Conservation (phyloP, 345 rosid species). For the Cochlearia excelsa region DNA sequence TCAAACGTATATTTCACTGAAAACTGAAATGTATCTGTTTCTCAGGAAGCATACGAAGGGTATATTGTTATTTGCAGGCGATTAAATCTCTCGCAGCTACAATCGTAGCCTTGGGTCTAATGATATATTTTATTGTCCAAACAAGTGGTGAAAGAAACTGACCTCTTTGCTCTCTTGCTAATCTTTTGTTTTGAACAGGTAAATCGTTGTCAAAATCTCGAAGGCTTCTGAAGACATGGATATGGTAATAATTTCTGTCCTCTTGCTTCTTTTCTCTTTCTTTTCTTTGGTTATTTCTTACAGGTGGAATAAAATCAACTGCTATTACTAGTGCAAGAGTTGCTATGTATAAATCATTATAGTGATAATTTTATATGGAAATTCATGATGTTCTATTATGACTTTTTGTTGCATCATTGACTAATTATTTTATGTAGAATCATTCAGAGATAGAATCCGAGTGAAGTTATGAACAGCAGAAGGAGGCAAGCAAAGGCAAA, state of each 20-base stretch:
- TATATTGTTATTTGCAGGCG: slow-evolving; percentile 64
- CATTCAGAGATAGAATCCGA: slow-evolving; percentile 41
- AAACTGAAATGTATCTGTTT: slow-evolving; percentile 15
- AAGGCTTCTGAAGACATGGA: slow-evolving; percentile 28
- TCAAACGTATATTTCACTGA: slow-evolving; percentile 15
- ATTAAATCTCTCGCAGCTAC: background rate
- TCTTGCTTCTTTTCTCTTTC: slow-evolving; percentile 5
- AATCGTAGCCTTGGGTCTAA: background rate
- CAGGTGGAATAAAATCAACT: slow-evolving; percentile 1
- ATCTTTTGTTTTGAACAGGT: slow-evolving; percentile 28
- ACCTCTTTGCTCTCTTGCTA: slow-evolving; percentile 10
- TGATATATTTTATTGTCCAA: slow-evolving; percentile 9
- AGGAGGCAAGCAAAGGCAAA: slow-evolving; percentile 86
- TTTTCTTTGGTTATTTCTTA: background rate
- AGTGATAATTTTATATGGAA: background rate
- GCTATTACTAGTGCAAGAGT: slow-evolving; percentile 6
- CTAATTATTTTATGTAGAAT: slow-evolving; percentile 8
- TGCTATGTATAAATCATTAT: background rate
- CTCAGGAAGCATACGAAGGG: slow-evolving; percentile 87
- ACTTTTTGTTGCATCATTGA: background rate
- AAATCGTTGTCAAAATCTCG: slow-evolving; percentile 25
- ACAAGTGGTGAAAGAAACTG: background rate
- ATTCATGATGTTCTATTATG: slow-evolving; percentile 2
- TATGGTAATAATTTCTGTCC: slow-evolving; percentile 24
- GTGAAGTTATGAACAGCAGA: slow-evolving; percentile 48